Evolutionary conservation across 1,139 yeast species (phyloP), one percentile per base, ranked within the genome.

Genomic region (Trichomonascaceae sp.): DNA sequence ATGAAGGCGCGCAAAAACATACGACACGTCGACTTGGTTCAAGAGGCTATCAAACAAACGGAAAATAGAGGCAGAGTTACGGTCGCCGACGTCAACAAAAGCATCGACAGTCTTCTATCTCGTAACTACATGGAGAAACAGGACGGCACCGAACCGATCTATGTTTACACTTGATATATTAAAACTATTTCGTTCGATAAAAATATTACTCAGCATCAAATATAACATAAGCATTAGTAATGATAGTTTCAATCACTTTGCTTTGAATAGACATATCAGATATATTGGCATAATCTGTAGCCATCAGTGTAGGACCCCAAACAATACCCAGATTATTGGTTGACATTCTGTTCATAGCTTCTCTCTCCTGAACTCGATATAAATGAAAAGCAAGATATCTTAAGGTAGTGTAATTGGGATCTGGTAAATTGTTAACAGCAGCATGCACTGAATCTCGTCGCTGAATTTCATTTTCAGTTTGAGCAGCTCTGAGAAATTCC

Each of bases 251-350:
- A 63, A 91, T 81, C 5, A 89, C 87, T 58, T 83, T 80, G 57
- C 90, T 87, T 72, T 90, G 95, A 59, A 80, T 82, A 55, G 87
- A 84, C 71, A 90, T 81, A 63, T 89, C 96, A 58, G 84, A 88
- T 4, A 87, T 84, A 61, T 82, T 83, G 43, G 81, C 80, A 58
- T 79, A 80, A 63, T 82, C 87, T 52, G 81, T 79, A 30, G 82
- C 76, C 67, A 93, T 78, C 51, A 93, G 72, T 1, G 89, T 88
- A 12, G 96, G 96, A 0, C 97, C 97, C 98, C 99, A 93, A 51
- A 91, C 89, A 50, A 87, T 87, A 48, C 95, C 86, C 62, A 91
- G 71, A 55, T 85, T 84, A 64, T 84, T 85, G 53, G 84, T 77
- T 49, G 84, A 83, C 99, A 93, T 93, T 66, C 95, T 78, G 66